Conservation (phyloP, 805 yeast genomes). For the Yarrowia sp. region DNA sequence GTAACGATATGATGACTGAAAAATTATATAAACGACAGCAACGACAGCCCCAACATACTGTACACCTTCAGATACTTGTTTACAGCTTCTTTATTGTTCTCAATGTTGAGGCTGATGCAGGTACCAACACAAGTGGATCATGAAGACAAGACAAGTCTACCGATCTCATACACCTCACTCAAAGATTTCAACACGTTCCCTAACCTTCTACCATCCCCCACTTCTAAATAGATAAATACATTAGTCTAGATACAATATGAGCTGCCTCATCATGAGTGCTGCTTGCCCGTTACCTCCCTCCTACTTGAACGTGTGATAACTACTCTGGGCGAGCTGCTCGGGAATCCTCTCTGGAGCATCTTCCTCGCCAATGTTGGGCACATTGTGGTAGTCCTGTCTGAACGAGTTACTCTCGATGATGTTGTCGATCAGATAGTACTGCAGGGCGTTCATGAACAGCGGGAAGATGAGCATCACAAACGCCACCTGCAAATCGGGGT, state of each 20-base stretch:
- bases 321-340: neutral
- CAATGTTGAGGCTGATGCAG: too few relatives aligned
- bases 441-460: slow-evolving; percentile 55
- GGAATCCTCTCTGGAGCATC: neutral
- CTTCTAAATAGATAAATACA: neutral
- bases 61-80: too few relatives aligned
- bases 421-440: slow-evolving; percentile 64
- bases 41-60: too few relatives aligned
- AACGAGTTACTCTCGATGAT: slow-evolving; percentile 58
- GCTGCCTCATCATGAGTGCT: too few relatives aligned
- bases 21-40: too few relatives aligned
- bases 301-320: slow-evolving; percentile 27
- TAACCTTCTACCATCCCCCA: neutral
- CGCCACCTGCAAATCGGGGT: slow-evolving; percentile 82
- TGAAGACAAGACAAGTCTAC: too few relatives aligned
- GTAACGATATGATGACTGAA: too few relatives aligned
- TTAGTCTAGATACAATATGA: neutral
- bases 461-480: slow-evolving; percentile 75
- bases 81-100: too few relatives aligned
- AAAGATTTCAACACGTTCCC: too few relatives aligned
- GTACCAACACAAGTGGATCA: too few relatives aligned
- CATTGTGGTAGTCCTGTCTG: slow-evolving; percentile 41
- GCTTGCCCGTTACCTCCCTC: too few relatives aligned
- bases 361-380: slow-evolving; percentile 20
- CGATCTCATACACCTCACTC: too few relatives aligned